phyloP scores from a whole-genome alignment of 2,329 filamentous ascomycete species.

The Ceratocystis destructans region DNA sequence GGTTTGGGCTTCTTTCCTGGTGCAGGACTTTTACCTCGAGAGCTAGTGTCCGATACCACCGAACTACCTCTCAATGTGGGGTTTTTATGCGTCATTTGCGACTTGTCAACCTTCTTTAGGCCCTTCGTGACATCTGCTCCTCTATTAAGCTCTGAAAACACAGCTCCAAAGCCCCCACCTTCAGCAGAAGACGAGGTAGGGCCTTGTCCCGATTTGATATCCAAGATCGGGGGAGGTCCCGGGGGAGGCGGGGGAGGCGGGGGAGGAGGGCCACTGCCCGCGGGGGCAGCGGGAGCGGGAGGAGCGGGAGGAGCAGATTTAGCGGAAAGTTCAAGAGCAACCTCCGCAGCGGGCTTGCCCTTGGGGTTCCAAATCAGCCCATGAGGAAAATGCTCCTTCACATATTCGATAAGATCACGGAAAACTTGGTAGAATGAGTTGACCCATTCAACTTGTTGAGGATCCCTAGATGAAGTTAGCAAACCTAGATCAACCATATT shows the following conservation, averaged over 20 bases:
- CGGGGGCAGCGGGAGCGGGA: slow-evolving; percentile 23
- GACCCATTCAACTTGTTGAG: slow-evolving; percentile 73
- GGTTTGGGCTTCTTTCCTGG: slow-evolving; percentile 81
- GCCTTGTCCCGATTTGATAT: slow-evolving; percentile 36
- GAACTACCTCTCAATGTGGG: slow-evolving; percentile 65
- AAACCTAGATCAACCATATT: background rate
- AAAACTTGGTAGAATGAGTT: slow-evolving; percentile 88
- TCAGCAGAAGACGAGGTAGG: slow-evolving; percentile 31
- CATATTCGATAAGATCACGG: slow-evolving; percentile 67
- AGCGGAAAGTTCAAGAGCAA: slow-evolving; percentile 41
- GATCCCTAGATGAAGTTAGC: slow-evolving; percentile 44
- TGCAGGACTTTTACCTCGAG: slow-evolving; percentile 68
- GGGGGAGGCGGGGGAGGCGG: slow-evolving; percentile 57
- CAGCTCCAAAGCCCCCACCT: slow-evolving; percentile 59
- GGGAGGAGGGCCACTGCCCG: slow-evolving; percentile 28
- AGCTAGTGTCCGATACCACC: slow-evolving; percentile 48
- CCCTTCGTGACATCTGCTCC: slow-evolving; percentile 78
- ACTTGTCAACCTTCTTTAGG: slow-evolving; percentile 85
- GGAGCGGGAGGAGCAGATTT: slow-evolving; percentile 37
- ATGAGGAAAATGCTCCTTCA: slow-evolving; percentile 66
- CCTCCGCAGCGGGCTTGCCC: slow-evolving; percentile 58
- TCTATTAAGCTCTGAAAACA: slow-evolving; percentile 84
- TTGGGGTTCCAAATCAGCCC: slow-evolving; percentile 79
- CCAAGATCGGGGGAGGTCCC: slow-evolving; percentile 52
- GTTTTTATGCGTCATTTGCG: slow-evolving; percentile 98